Conservation (phyloP, 1,284 basidiomycete genomes). For the Tilletiopsis washingtonensis region DNA sequence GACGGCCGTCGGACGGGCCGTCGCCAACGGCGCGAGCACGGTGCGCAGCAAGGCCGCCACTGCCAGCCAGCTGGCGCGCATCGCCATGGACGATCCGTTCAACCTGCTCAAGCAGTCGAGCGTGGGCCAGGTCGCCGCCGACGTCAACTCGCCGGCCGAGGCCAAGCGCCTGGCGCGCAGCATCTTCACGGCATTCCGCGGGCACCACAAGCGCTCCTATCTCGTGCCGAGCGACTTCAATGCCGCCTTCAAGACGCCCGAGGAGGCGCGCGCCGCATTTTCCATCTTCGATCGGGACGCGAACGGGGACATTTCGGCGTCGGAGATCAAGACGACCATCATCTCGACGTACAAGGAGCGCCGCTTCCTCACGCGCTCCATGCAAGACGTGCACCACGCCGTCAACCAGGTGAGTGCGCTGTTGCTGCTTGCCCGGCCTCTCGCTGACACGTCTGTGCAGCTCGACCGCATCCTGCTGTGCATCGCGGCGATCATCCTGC, state of each 20-base stretch:
- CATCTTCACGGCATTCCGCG: constrained; percentile 61
- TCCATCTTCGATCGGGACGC: constrained; percentile 61
- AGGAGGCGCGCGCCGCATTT: constrained; percentile 61
- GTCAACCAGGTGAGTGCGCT: too few relatives aligned
- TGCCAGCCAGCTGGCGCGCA: constrained; percentile 21
- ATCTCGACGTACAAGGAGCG: constrained; percentile 49
- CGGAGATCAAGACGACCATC: constrained; percentile 65
- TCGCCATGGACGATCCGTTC: constrained; percentile 31
- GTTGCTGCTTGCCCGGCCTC: too few relatives aligned
- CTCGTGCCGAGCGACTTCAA: constrained; percentile 63
- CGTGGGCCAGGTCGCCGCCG: constrained; percentile 33
- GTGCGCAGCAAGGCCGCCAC: constrained; percentile 4
- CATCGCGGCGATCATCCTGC: constrained; percentile 27
- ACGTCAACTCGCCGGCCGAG: constrained; percentile 39
- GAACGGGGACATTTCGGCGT: constrained; percentile 68
- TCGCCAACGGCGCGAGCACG: background rate
- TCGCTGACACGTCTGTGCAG: too few relatives aligned
- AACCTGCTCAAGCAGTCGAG: constrained; percentile 23
- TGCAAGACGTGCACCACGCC: constrained; percentile 43
- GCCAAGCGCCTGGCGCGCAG: constrained; percentile 59
- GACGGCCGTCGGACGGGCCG: background rate
- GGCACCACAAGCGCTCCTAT: constrained; percentile 52
- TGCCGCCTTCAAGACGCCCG: constrained; percentile 59
- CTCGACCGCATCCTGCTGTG: constrained; percentile 34
- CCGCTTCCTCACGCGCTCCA: constrained; percentile 32